Base-by-base conservation (phyloP, 805 yeast species). In the Kluyveromyces dobzhanskii region DNA sequence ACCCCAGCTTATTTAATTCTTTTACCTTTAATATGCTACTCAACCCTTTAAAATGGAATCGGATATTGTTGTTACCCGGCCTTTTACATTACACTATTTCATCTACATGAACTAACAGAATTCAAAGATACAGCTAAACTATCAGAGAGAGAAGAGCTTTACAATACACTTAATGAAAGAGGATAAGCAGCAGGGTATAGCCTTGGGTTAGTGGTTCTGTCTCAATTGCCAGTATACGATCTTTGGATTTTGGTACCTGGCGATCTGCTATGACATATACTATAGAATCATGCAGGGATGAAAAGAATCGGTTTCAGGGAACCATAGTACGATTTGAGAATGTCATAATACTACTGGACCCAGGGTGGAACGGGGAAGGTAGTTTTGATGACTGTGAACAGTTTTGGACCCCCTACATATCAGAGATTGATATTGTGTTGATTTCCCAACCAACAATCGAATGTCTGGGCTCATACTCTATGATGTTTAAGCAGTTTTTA, bases 371-470 rank as follows among this genome's bases (percentile, higher is more conserved):
- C 50, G 83, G 85, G 2, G 46, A 55, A 9, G 50, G 65, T 1
- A 65, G 66, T 34, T 53, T 66, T 38, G 49, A 48, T 10, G 53
- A 46, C 4, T 42, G 53, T 18, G 45, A 57, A 5, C 30, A 42
- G 1, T 69, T 62, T 44, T 57, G 76, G 48, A 70, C 71, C 7
- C 47, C 56, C 0, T 50, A 71, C 8, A 62, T 73, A 1, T 56
- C 67, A 1, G 61, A 73, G 23, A 69, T 83, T 3, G 87, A 86
- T 49, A 58, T 82, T 16, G 74, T 92, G 2, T 57, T 92, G 2
- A 61, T 92, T n/a, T 86, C 97, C 1, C 97, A 92, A 48, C 80
- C 96, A 1, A 79, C 95, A 0, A 67, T 79, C 1, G 78, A 80
- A 35, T 87, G 78, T 53, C 50, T 85, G 2, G 92, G 97, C 17